Base-by-base conservation (phyloP, 2,329 filamentous ascomycete species). In the Xylariaceae sp. region DNA sequence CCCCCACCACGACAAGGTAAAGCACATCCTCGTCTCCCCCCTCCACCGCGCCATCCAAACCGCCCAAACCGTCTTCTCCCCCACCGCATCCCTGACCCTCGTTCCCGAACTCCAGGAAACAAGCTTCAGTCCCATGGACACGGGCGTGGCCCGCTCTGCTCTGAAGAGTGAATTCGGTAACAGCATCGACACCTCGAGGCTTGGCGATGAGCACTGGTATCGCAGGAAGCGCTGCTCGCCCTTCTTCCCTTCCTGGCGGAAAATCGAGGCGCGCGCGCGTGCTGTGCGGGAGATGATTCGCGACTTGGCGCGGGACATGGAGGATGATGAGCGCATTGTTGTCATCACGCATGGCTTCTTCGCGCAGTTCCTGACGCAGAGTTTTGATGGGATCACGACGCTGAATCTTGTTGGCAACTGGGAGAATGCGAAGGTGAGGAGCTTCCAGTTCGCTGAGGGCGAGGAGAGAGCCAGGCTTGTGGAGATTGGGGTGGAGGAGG, bases 301-400 rank as follows among this genome's bases (percentile, higher is more conserved):
- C 17, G n/a, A 4, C 1, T 6, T 45, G 2, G 59, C 59, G 0
- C 35, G 8, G 10, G 8, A 1, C 0, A 8, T 53, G 3, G 3
- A 7, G 1, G 52, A 61, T 10, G 34, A 30, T 5, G 59, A 61
- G 1, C 59, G 52, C 18, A 18, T 61, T 4, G 51, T 58, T 4
- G 52, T 61, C 1, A 48, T 61, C 13, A 23, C 59, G 1, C 55
- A 61, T 23, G 47, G 55, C 7, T 35, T 30, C 1, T 53, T 55
- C 7, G 17, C 55, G 1, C 30, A 10, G 8, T 15, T 49, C 13
- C 23, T 61, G 3, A 49, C 55, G 1, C 39, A 57, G 4, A 49
- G 35, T 8, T 30, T 30, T 30, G 23, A 30, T 30, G 23, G 23
- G 23, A 30, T 30, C 5, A 30, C 23, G 23, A 1, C 23, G 23